Conservation (phyloP, 2,329 filamentous ascomycete genomes). For the Diaporthe humulicola region DNA sequence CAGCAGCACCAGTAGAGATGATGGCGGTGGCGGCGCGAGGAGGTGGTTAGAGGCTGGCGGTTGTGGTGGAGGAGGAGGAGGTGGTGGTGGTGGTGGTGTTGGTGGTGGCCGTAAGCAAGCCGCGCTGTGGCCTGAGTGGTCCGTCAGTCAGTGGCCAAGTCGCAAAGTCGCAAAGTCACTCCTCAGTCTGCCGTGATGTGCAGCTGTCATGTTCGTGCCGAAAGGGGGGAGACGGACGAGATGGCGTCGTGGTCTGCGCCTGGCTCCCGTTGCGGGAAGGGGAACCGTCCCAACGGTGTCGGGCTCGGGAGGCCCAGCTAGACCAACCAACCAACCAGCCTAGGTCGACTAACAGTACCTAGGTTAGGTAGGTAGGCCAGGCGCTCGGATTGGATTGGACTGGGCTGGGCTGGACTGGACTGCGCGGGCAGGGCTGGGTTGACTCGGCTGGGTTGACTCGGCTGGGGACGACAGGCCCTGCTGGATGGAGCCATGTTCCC, state of each 20-base stretch:
- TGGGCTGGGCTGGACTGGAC: background rate
- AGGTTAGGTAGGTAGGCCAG: too few relatives aligned
- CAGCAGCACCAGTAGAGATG: constrained; percentile 4
- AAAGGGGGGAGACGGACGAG: background rate
- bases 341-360: too few relatives aligned
- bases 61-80: background rate
- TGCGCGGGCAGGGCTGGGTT: background rate
- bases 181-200: constrained; percentile 23
- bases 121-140: constrained; percentile 19
- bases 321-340: too few relatives aligned
- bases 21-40: constrained; percentile 17
- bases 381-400: background rate
- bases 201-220: constrained; percentile 26
- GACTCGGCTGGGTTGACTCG: constrained; percentile 24
- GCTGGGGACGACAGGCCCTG: constrained; percentile 5
- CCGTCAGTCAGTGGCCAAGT: background rate
- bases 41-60: background rate
- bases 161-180: background rate
- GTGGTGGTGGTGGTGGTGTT: background rate
- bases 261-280: constrained; percentile 25
- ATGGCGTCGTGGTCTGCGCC: constrained; percentile 10
- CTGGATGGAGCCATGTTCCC: constrained; percentile 28
- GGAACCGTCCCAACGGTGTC: constrained; percentile 25
- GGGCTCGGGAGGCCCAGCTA: constrained; percentile 15
- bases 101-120: constrained; percentile 26